Evolutionary conservation across 2,329 filamentous ascomycete genomes (phyloP).

Genomic region (Onygena corvina): DNA sequence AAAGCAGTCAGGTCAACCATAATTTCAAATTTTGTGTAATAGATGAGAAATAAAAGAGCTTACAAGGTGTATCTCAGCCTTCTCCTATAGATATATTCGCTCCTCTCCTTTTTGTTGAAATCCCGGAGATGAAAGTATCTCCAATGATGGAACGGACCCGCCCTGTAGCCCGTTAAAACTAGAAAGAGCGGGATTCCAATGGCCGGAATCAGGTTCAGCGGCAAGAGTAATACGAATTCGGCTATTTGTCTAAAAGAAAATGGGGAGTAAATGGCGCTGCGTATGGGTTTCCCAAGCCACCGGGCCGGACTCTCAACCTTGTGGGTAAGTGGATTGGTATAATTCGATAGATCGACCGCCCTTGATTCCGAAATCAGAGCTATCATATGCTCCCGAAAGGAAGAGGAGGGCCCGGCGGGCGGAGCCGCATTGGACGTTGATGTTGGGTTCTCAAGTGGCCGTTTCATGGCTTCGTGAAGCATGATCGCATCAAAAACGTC

Average conservation of each 20-base stretch:
- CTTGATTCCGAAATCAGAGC: constrained; percentile 4
- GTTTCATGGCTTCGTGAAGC: constrained; percentile 49
- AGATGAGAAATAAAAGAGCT: constrained; percentile 16
- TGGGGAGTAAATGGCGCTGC: constrained; percentile 65
- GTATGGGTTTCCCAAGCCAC: constrained; percentile 70
- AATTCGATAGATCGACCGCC: background rate
- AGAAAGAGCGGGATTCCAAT: constrained; percentile 78
- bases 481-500: constrained; percentile 79
- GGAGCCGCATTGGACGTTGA: background rate
- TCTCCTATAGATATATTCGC: constrained; percentile 53
- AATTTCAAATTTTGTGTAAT: no score
- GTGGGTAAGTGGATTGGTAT: constrained; percentile 2
- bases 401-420: background rate
- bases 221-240: constrained; percentile 66
- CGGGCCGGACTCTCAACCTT: constrained; percentile 49
- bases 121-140: constrained; percentile 75
- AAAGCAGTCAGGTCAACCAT: constrained; percentile 5
- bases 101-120: constrained; percentile 60
- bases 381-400: background rate
- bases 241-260: constrained; percentile 85
- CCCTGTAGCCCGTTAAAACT: constrained; percentile 71
- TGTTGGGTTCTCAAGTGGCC: constrained; percentile 19
- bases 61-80: constrained; percentile 78
- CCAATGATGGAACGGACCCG: constrained; percentile 82
- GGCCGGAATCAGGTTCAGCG: constrained; percentile 77